Evolutionary conservation across 2,329 filamentous ascomycete genomes (phyloP).

Genomic region (Exophiala bonariae): DNA sequence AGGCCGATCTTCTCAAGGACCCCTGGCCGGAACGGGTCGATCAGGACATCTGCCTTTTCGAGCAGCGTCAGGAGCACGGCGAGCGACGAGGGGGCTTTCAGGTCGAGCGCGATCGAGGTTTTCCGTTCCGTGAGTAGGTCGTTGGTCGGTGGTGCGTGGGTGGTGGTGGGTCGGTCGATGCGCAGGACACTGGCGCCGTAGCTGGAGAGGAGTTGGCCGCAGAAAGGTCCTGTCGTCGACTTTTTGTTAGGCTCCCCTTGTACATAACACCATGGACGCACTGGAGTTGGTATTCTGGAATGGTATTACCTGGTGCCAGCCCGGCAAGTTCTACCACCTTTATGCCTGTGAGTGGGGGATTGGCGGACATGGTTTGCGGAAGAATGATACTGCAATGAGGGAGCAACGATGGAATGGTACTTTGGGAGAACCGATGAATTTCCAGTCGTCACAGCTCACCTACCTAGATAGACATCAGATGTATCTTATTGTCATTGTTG

Average conservation of each 20-base stretch:
- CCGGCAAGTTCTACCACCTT: slow-evolving; percentile 68
- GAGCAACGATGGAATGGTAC: too few relatives aligned
- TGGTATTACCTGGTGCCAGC: slow-evolving; percentile 64
- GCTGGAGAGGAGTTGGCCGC: slow-evolving; percentile 84
- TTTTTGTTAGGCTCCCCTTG: too few relatives aligned
- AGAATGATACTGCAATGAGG: too few relatives aligned
- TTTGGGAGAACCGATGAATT: too few relatives aligned
- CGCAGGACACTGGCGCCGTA: slow-evolving; percentile 86
- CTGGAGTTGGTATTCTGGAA: too few relatives aligned
- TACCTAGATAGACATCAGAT: too few relatives aligned
- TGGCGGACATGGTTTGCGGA: slow-evolving; percentile 18
- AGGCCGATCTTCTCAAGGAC: slow-evolving; percentile 84
- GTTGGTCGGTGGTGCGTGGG: slow-evolving; percentile 48
- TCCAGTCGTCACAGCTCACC: too few relatives aligned
- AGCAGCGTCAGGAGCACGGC: slow-evolving; percentile 67
- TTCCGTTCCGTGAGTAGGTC: slow-evolving; percentile 83
- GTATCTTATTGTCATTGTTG: too few relatives aligned
- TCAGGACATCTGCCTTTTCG: slow-evolving; percentile 69
- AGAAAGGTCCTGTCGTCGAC: slow-evolving; percentile 71
- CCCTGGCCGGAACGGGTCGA: slow-evolving; percentile 90
- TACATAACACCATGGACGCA: too few relatives aligned
- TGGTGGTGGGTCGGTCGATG: slow-evolving; percentile 65
- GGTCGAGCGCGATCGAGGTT: slow-evolving; percentile 71
- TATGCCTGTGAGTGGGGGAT: slow-evolving; percentile 54
- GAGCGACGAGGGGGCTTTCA: slow-evolving; percentile 71